Evolutionary conservation across 2,329 filamentous ascomycete genomes (phyloP).

Genomic region (Tolypocladium ovalisporum): DNA sequence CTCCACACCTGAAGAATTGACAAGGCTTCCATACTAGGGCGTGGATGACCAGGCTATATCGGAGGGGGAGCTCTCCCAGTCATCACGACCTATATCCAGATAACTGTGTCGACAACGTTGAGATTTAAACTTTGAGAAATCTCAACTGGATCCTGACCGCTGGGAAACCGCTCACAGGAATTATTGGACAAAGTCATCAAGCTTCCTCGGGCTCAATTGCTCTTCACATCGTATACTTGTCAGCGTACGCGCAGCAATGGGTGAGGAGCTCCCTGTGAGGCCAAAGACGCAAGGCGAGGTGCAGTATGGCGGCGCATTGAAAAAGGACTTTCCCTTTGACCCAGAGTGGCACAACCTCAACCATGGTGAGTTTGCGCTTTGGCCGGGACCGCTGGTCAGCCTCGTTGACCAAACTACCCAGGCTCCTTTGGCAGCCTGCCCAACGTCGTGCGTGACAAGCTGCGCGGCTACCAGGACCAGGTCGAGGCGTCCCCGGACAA

Average conservation of each 20-base stretch:
- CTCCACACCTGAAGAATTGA: too few species aligned
- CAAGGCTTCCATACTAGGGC: too few species aligned
- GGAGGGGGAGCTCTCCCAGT: neutral
- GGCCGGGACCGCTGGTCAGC: neutral
- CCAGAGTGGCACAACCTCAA: constrained; percentile 64
- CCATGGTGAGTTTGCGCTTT: constrained; percentile 50
- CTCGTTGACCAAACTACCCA: constrained; percentile 12
- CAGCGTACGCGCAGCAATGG: neutral
- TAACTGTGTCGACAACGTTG: neutral
- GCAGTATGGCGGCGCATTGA: constrained; percentile 28
- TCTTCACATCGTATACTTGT: neutral
- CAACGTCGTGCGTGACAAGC: constrained; percentile 42
- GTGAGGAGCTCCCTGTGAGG: constrained; percentile 1
- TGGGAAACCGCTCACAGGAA: neutral
- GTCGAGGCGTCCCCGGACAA: constrained; percentile 60
- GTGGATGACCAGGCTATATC: neutral
- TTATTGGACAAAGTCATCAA: neutral
- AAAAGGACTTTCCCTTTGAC: constrained; percentile 59
- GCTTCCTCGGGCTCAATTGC: neutral
- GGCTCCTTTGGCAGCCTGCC: constrained; percentile 78
- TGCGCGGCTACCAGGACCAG: constrained; percentile 54
- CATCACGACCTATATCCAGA: neutral
- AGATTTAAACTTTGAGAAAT: neutral
- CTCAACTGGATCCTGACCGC: too few species aligned
- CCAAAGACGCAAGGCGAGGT: neutral